These are phyloP conservation scores for Populus tremula DNA, from an alignment of 345 rosid genomes.

Conservation along the genomic window DNA sequence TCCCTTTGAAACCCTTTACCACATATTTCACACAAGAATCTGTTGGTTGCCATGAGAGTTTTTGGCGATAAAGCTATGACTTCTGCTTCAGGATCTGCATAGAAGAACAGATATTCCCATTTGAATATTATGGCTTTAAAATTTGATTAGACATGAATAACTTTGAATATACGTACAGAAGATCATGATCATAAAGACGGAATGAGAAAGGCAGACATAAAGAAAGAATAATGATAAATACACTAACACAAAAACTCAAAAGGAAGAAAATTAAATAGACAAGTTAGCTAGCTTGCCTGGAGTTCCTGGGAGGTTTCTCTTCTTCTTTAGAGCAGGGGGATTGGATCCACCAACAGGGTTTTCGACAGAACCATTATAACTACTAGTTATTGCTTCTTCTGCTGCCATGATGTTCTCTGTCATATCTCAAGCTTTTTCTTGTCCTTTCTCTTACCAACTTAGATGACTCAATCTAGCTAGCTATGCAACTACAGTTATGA, in stretches of 20 bases:
- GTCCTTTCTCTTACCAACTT: slow-evolving; percentile 10
- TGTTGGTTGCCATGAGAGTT: slow-evolving; percentile 97
- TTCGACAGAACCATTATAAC: slow-evolving; percentile 35
- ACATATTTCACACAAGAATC: slow-evolving; percentile 91
- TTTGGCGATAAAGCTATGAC: slow-evolving; percentile 92
- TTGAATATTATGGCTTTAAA: neutral
- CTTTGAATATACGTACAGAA: slow-evolving; percentile 18
- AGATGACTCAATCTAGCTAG: slow-evolving; percentile 2
- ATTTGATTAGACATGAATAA: neutral
- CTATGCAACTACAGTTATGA: slow-evolving; percentile 4
- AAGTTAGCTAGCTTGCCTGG: slow-evolving; percentile 52
- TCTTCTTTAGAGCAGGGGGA: slow-evolving; percentile 65
- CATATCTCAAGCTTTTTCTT: slow-evolving; percentile 2
- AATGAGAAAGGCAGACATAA: neutral
- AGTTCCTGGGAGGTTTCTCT: slow-evolving; percentile 93
- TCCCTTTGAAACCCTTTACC: slow-evolving; percentile 98
- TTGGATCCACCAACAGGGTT: slow-evolving; percentile 37
- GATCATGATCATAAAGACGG: slow-evolving; percentile 1
- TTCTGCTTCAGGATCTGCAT: slow-evolving; percentile 93
- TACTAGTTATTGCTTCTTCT: slow-evolving; percentile 43
- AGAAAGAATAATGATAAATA: neutral
- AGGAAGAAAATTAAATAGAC: neutral
- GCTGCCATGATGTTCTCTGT: slow-evolving; percentile 28
- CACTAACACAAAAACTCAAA: neutral
- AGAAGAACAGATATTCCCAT: neutral